phyloP scores from a whole-genome alignment of 345 rosid genomes.

The Euphorbia tirucalli region DNA sequence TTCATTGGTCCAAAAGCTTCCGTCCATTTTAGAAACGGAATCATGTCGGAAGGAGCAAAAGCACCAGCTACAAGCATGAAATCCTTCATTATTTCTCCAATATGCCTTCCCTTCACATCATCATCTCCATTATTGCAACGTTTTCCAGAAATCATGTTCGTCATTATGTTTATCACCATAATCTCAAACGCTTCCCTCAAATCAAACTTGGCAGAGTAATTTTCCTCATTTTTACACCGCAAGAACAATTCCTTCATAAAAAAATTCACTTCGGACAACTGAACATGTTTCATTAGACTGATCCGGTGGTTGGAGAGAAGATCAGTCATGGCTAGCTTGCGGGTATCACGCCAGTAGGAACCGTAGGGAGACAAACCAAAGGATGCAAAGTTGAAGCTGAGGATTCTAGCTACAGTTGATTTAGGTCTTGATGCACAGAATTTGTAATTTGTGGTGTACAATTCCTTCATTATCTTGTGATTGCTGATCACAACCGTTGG shows the following conservation, averaged over 20 bases:
- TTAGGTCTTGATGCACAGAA: slow-evolving; percentile 10
- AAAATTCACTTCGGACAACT: background rate
- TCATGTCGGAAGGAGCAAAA: no score
- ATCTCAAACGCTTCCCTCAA: slow-evolving; percentile 18
- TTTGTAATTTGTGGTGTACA: slow-evolving; percentile 22
- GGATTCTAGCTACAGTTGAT: slow-evolving; percentile 10
- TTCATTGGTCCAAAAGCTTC: slow-evolving; percentile 12
- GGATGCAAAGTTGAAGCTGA: slow-evolving; percentile 14
- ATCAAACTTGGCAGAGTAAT: background rate
- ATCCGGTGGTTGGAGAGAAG: slow-evolving; percentile 17
- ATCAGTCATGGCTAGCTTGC: slow-evolving; percentile 11
- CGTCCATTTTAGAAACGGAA: slow-evolving; percentile 28
- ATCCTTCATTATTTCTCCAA: no score
- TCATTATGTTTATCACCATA: slow-evolving; percentile 17
- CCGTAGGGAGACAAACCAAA: slow-evolving; percentile 22
- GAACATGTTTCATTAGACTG: slow-evolving; percentile 6
- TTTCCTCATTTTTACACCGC: background rate
- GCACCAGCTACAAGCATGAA: no score
- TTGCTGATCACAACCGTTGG: background rate
- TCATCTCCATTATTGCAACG: slow-evolving; percentile 10
- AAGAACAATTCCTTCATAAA: slow-evolving; percentile 1
- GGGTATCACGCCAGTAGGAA: slow-evolving; percentile 14
- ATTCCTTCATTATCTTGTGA: slow-evolving; percentile 12
- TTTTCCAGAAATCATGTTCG: slow-evolving; percentile 26
- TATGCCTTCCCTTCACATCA: slow-evolving; percentile 20